Conservation (phyloP, 345 rosid genomes). For the Lepidium sativum region DNA sequence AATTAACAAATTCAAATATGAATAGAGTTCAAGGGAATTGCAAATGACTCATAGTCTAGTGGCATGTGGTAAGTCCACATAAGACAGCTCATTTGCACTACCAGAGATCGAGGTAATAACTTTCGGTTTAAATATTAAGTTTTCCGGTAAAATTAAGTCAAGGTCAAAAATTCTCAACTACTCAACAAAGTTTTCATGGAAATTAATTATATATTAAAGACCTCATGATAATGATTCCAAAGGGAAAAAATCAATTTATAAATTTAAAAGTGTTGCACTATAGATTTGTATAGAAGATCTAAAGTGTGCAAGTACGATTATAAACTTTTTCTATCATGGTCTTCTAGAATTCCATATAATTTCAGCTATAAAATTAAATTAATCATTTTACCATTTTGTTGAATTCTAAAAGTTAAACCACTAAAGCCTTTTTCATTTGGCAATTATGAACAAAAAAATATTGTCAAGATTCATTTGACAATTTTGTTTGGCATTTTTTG, state of each 20-base stretch:
- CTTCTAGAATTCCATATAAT: constrained; percentile 17
- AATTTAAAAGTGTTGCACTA: background rate
- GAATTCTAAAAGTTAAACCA: background rate
- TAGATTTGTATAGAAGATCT: constrained; percentile 18
- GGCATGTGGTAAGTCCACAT: no score
- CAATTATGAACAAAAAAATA: background rate
- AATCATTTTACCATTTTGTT: background rate
- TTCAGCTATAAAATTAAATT: background rate
- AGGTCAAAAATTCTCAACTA: constrained; percentile 19
- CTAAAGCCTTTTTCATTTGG: background rate
- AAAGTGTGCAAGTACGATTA: background rate
- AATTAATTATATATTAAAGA: background rate
- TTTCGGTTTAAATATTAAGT: background rate
- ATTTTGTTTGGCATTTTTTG: constrained; percentile 4
- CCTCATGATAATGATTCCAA: background rate
- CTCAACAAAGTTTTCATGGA: background rate
- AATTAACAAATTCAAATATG: background rate
- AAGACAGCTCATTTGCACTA: no score
- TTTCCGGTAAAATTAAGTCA: background rate
- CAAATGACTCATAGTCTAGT: no score
- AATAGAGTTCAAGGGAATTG: background rate
- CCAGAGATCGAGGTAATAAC: no score
- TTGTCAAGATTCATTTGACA: constrained; percentile 10
- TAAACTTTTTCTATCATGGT: background rate
- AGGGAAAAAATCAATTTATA: background rate